Percentiles rank a stretch among this genome's conserved stretches.
These are phyloP conservation scores for Vaccinium vitisidaea DNA, from an alignment of 148 eudicot genomes.

Conservation along the genomic window DNA sequence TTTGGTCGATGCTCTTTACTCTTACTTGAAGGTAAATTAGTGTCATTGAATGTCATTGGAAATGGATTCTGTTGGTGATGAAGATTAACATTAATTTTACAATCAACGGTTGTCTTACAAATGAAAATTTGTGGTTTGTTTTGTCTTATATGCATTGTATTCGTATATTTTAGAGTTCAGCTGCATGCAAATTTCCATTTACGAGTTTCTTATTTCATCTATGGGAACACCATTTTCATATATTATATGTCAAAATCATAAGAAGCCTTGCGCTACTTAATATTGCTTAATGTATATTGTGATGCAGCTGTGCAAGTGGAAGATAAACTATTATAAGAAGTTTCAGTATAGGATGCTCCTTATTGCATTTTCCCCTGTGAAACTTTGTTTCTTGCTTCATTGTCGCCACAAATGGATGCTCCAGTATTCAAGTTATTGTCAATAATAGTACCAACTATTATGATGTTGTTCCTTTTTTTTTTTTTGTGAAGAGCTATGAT, in stretches of 20 bases:
- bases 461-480: neutral
- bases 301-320: neutral
- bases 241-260: neutral
- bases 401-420: neutral
- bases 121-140: neutral
- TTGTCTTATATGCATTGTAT: neutral
- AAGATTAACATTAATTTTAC: neutral
- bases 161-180: neutral
- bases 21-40: conserved; percentile 43
- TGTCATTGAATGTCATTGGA: conserved; percentile 4
- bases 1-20: conserved; percentile 46
- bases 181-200: neutral
- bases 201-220: neutral
- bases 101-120: neutral
- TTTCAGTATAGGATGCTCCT: neutral
- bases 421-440: neutral
- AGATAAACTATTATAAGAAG: neutral
- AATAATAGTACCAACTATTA: neutral
- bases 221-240: neutral
- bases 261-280: neutral
- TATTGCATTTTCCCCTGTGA: neutral
- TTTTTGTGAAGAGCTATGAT: neutral
- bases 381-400: neutral
- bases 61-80: neutral
- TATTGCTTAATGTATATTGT: neutral